Conservation (phyloP, 2,329 filamentous ascomycete genomes). For the Dryadomyces quercivorus region DNA sequence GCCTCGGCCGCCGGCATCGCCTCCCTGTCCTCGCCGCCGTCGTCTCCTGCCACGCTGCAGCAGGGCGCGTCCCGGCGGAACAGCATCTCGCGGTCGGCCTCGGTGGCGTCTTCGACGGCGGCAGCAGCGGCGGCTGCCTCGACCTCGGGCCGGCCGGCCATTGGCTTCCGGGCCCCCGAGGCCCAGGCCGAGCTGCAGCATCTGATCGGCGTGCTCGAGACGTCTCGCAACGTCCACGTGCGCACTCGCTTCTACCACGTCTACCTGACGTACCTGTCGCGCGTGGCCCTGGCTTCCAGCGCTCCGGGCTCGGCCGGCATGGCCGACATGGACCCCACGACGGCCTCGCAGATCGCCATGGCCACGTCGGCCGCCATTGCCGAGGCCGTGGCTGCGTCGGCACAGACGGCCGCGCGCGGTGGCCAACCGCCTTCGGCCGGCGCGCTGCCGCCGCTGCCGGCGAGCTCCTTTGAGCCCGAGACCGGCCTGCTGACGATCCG, state of each 20-base stretch:
- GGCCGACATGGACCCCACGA: not conserved
- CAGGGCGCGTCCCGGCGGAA: not conserved
- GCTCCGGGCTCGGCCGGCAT: not conserved
- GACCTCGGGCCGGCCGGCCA: not conserved
- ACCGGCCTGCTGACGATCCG: conserved; percentile 1
- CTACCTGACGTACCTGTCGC: conserved; percentile 7
- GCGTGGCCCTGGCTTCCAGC: conserved; percentile 1
- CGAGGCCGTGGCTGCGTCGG: not conserved
- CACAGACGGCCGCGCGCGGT: not conserved
- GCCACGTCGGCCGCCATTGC: conserved; percentile 1
- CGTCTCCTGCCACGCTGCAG: not conserved
- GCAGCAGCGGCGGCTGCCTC: not conserved
- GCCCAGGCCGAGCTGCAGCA: conserved; percentile 3
- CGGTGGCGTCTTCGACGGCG: not conserved
- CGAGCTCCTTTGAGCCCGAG: not conserved
- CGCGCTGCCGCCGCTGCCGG: no score
- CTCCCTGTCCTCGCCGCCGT: not conserved
- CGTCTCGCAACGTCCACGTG: conserved; percentile 4
- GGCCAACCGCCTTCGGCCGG: not conserved
- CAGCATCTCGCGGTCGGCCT: not conserved
- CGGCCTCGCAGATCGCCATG: not conserved
- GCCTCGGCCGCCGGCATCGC: not conserved
- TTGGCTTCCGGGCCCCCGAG: not conserved
- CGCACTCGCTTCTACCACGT: conserved; percentile 6
- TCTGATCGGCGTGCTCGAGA: conserved; percentile 4